phyloP scores from a whole-genome alignment of 2,329 filamentous ascomycete species.

The Xylariales sp. region DNA sequence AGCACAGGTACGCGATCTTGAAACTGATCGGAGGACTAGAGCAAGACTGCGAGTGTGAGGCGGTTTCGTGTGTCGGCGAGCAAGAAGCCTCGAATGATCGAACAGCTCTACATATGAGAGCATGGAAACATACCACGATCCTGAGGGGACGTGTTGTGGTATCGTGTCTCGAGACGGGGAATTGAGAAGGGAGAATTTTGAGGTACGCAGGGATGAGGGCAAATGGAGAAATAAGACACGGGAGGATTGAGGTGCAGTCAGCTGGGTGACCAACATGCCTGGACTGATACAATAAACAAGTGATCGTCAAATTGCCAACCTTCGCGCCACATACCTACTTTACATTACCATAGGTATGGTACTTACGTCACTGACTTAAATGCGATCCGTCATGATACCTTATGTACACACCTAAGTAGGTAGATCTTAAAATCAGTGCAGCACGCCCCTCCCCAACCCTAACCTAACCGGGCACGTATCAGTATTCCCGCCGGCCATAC shows the following conservation, averaged over 20 bases:
- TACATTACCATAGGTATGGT: not conserved
- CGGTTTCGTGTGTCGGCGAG: not conserved
- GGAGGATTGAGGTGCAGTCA: not conserved
- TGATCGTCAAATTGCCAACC: constrained; percentile 12
- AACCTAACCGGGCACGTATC: no score
- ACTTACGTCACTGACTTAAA: constrained; percentile 18
- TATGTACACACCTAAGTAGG: no score
- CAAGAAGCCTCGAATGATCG: not conserved
- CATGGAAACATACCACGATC: constrained; percentile 2
- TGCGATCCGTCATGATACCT: not conserved
- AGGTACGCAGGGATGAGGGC: constrained; percentile 18
- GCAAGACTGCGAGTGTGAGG: not conserved
- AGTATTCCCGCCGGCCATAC: no score
- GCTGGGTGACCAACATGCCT: not conserved
- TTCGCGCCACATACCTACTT: not conserved
- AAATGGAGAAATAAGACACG: constrained; percentile 21
- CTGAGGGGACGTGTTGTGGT: constrained; percentile 15
- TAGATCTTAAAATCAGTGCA: no score
- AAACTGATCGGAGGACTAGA: not conserved
- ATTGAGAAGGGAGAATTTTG: constrained; percentile 14
- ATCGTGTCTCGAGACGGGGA: constrained; percentile 7
- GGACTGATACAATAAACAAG: not conserved
- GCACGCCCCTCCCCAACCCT: no score
- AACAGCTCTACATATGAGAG: constrained; percentile 13
- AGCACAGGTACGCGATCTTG: constrained; percentile 6